These are phyloP conservation scores for Diaporthe sp. DNA, from an alignment of 2,329 filamentous ascomycete genomes.

Conservation along the genomic window DNA sequence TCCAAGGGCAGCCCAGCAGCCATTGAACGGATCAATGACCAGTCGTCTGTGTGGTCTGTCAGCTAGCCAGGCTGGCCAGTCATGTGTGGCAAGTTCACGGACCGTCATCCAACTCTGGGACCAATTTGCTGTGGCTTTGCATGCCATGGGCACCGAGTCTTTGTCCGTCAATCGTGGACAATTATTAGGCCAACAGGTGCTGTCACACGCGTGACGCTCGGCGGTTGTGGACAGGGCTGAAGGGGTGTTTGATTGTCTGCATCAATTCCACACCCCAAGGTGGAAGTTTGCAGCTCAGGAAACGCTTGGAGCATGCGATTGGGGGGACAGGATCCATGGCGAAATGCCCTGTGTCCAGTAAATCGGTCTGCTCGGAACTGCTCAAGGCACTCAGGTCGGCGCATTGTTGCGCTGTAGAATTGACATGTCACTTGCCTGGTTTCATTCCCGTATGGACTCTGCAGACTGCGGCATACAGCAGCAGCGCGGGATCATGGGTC, in stretches of 20 bases:
- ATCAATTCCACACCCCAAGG: neutral
- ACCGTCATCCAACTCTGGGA: slow-evolving; percentile 5
- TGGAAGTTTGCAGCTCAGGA: neutral
- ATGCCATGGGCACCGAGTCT: neutral
- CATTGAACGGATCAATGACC: neutral
- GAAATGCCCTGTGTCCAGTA: neutral
- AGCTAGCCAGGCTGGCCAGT: neutral
- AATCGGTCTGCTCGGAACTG: neutral
- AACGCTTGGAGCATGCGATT: neutral
- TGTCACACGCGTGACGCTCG: neutral
- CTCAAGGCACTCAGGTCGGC: neutral
- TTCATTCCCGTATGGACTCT: neutral
- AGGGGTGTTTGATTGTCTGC: slow-evolving; percentile 27
- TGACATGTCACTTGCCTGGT: slow-evolving; percentile 27
- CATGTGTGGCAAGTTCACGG: neutral
- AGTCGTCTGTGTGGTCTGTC: neutral
- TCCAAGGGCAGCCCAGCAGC: neutral
- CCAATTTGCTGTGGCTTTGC: neutral
- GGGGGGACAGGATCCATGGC: neutral
- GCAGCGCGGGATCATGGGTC: slow-evolving; percentile 6
- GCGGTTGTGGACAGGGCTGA: neutral
- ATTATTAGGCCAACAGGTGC: neutral
- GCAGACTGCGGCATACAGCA: slow-evolving; percentile 2
- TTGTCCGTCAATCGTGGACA: neutral
- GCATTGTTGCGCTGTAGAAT: neutral